phyloP scores from a whole-genome alignment of 78 protist genomes.

The Guillardia theta region DNA sequence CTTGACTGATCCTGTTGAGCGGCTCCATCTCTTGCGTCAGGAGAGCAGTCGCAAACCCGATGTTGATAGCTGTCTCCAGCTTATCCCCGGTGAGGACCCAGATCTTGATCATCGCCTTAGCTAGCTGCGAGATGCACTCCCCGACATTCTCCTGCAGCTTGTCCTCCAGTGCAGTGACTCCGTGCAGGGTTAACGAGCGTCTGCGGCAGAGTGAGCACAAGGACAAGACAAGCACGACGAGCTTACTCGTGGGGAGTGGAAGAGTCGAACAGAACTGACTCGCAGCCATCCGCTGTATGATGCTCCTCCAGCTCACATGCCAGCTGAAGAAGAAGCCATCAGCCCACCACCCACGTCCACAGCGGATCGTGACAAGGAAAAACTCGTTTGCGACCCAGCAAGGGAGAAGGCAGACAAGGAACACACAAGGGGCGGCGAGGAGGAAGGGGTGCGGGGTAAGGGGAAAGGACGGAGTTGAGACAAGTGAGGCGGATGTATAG shows the following conservation, averaged over 20 bases:
- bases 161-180: constrained; percentile 26
- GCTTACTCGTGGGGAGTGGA: not conserved
- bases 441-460: too few species aligned
- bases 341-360: not conserved
- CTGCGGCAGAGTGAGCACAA: not conserved
- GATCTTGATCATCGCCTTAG: constrained; percentile 78
- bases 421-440: not conserved
- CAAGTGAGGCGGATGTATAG: not conserved
- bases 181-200: not conserved
- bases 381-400: too few species aligned
- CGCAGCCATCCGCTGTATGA: not conserved
- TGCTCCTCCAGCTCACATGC: not conserved
- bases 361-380: too few species aligned
- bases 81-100: constrained; percentile 99
- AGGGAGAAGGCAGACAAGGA: not conserved
- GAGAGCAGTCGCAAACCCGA: constrained; percentile 24
- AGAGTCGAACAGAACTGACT: not conserved
- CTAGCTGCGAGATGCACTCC: constrained; percentile 61
- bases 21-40: not conserved
- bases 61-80: constrained; percentile 77
- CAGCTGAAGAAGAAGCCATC: not conserved
- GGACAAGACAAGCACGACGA: not conserved
- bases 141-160: constrained; percentile 53
- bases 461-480: not conserved
- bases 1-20: not conserved